A percentile compares a stretch with the other conserved stretches of the same genome.
Conservation (phyloP, 257 asterid genomes). For the Hygrophila difformis region DNA sequence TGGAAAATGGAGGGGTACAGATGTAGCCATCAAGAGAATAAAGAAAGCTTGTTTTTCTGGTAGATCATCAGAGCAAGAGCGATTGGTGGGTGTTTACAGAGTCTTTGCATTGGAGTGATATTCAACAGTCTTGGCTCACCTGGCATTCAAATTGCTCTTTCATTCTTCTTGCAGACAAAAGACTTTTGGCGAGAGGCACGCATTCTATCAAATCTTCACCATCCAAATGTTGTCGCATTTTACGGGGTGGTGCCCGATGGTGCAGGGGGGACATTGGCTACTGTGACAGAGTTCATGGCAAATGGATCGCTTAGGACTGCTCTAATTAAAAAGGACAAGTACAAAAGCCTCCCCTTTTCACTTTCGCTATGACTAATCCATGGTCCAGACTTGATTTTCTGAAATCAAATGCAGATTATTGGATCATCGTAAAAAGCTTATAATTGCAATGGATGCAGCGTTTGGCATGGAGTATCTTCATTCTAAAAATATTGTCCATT, state of each 20-base stretch:
- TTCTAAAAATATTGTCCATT: slow-evolving; percentile 68
- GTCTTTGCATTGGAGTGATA: too few species aligned
- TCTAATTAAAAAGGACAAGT: slow-evolving; percentile 57
- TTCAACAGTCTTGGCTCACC: too few species aligned
- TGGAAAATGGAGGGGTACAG: slow-evolving; percentile 83
- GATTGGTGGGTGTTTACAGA: slow-evolving; percentile 57
- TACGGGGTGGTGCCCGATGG: slow-evolving; percentile 88
- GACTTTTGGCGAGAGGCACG: slow-evolving; percentile 82
- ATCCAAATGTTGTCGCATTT: slow-evolving; percentile 76
- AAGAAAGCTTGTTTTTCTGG: slow-evolving; percentile 60
- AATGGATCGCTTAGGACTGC: slow-evolving; percentile 66
- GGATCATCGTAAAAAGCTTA: slow-evolving; percentile 49
- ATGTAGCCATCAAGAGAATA: slow-evolving; percentile 72
- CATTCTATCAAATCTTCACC: slow-evolving; percentile 64
- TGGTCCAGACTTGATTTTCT: slow-evolving; percentile 19
- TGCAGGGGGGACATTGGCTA: slow-evolving; percentile 68
- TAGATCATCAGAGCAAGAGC: slow-evolving; percentile 59
- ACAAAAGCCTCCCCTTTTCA: slow-evolving; percentile 12
- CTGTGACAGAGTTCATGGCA: slow-evolving; percentile 70
- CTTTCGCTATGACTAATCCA: too few species aligned
- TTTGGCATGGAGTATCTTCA: slow-evolving; percentile 84
- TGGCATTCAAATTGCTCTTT: not conserved
- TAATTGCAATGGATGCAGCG: slow-evolving; percentile 78
- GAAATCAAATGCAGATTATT: slow-evolving; percentile 35
- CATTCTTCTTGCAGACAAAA: slow-evolving; percentile 31